Base-by-base conservation (phyloP, 208 protist species). In the Crithidia bombi region DNA sequence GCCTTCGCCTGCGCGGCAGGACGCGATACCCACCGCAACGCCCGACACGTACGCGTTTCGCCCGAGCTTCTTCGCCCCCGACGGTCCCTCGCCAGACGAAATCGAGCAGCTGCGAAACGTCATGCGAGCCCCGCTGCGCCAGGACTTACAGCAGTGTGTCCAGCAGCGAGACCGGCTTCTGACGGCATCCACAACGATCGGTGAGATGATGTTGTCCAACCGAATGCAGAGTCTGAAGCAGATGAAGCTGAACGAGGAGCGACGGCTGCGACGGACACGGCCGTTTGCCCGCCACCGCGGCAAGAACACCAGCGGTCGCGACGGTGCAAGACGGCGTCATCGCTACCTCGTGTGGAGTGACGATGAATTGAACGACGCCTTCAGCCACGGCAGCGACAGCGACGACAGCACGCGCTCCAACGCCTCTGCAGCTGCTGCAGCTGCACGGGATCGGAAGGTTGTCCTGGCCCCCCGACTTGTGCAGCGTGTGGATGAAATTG, bases 151-250 rank as follows among this genome's bases (percentile, higher is more conserved):
- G 21, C 47, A 83, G 35, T 51, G 84, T n/a, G 65, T 81, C 17
- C 49, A 76, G 26, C 65, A 79, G 52, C 61, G 65, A 3, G 79
- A 84, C 41, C 59, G 69, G 5, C 73, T 87, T 17, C 69, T 91
- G 23, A 92, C 77, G n/a, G 76, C 71, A 19, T 79, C 54, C 28
- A 74, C 72, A 9, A 87, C 86, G 5, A 83, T 94, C 66, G 89
- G 81, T 7, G 86, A 94, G 65, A 90, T 90, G 82, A 90, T 91
- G 84, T 76, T 79, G 35, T 67, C 81, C 17, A 91, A 92, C 52
- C 78, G 79, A 15, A 79, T 83, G 44, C 78, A 89, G 41, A 91
- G 80, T 52, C 64, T 90, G 10, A 68, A 63, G 59, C 61, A 66
- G 33, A 85, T 80, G 73, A 72, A 80, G 62, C 73, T 90, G 33